phyloP scores from a whole-genome alignment of 345 rosid genomes.

The Tarenaya hassleriana region DNA sequence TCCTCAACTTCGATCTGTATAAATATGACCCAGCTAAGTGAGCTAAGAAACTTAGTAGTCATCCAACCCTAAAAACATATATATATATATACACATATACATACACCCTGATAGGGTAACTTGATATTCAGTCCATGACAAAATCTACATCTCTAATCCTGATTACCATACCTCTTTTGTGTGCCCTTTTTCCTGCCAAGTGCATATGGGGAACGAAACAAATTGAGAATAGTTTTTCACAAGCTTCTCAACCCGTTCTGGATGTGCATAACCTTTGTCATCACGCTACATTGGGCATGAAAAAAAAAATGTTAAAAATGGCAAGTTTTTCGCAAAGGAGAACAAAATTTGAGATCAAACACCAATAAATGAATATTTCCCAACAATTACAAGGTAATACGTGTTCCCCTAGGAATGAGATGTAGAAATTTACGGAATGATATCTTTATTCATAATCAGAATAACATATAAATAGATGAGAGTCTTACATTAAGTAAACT shows the following conservation, averaged over 20 bases:
- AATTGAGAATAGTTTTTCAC: slow-evolving; percentile 96
- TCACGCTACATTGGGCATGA: slow-evolving; percentile 43
- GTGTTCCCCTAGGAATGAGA: slow-evolving; percentile 79
- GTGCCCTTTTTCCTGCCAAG: slow-evolving; percentile 93
- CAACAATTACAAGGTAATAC: slow-evolving; percentile 67
- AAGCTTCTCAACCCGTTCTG: slow-evolving; percentile 85
- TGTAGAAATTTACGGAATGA: slow-evolving; percentile 68
- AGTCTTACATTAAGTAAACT: too few relatives aligned
- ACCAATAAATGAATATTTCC: slow-evolving; percentile 11
- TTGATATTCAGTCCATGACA: neutral
- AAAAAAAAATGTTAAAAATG: slow-evolving; percentile 21
- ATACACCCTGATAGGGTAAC: neutral
- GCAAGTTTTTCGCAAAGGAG: neutral
- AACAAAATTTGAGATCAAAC: neutral
- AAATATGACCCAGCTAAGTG: neutral
- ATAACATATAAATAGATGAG: too few relatives aligned
- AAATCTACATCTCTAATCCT: slow-evolving; percentile 7
- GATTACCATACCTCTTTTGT: slow-evolving; percentile 72
- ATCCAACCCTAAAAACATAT: neutral
- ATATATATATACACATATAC: too few relatives aligned
- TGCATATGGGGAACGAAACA: slow-evolving; percentile 94
- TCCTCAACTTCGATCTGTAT: slow-evolving; percentile 91
- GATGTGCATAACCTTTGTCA: slow-evolving; percentile 86
- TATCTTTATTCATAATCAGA: too few relatives aligned
- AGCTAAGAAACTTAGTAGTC: slow-evolving; percentile 1